phyloP scores from a whole-genome alignment of 768 basidiomycete species.

The Lactarius pseudohatsudake region DNA sequence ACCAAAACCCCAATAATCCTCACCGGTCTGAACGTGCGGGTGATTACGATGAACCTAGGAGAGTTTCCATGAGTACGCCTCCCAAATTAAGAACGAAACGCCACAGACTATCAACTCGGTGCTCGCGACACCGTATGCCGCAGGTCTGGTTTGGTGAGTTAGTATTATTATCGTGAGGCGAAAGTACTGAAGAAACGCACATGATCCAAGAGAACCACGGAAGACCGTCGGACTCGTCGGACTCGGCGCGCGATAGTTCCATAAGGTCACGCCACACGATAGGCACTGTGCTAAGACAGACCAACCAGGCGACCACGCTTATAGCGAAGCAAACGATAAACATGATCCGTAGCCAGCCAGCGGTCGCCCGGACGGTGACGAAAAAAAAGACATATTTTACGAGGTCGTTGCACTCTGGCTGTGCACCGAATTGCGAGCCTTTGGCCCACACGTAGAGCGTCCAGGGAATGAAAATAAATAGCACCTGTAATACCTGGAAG shows the following conservation, averaged over 20 bases:
- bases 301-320: neutral
- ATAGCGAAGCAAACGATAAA: neutral
- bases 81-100: neutral
- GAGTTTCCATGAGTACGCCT: neutral
- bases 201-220: neutral
- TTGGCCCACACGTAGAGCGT: neutral
- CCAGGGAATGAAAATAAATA: neutral
- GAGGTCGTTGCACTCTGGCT: conserved; percentile 5
- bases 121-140: neutral
- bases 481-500: neutral
- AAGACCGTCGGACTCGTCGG: neutral
- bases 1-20: neutral
- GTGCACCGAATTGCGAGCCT: neutral
- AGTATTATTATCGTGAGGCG: neutral
- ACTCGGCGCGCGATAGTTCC: too few species aligned
- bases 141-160: neutral
- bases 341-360: neutral
- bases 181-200: neutral
- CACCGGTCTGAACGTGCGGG: neutral
- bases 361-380: neutral
- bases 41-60: neutral
- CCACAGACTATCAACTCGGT: neutral
- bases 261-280: too few species aligned
- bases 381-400: neutral
- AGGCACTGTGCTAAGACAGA: neutral